phyloP scores from a whole-genome alignment of 768 basidiomycete genomes.

The Ramaria sp. region DNA sequence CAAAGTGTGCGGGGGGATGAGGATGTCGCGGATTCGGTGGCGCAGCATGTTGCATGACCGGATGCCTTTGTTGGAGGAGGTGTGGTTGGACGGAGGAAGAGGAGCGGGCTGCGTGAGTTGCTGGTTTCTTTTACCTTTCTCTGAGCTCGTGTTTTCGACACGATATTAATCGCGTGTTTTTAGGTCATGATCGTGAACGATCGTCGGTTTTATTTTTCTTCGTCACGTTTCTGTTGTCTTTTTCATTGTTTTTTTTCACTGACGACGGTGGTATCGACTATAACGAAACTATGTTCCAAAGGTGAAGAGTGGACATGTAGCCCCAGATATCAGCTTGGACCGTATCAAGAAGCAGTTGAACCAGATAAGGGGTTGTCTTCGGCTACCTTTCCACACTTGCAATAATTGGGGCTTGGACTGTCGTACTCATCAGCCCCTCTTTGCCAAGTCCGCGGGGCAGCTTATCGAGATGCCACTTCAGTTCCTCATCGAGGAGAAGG shows the following conservation, averaged over 20 bases:
- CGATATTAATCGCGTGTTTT: constrained; percentile 39
- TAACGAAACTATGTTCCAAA: constrained; percentile 67
- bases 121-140: no score
- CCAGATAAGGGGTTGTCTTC: constrained; percentile 27
- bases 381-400: no score
- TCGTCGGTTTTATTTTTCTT: no score
- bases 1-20: constrained; percentile 43
- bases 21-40: constrained; percentile 62
- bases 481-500: constrained; percentile 75
- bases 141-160: no score
- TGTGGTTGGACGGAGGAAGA: constrained; percentile 73
- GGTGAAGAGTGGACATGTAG: constrained; percentile 73
- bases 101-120: constrained; percentile 64
- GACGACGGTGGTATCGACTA: no score
- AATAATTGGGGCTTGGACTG: no score
- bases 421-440: no score
- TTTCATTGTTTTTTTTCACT: no score
- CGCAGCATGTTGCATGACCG: constrained; percentile 67
- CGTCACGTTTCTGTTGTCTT: no score
- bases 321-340: constrained; percentile 48
- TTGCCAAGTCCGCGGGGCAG: constrained; percentile 35
- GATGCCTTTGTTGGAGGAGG: constrained; percentile 57
- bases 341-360: constrained; percentile 69
- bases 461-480: constrained; percentile 34
- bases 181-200: constrained; percentile 89